Percentiles rank a stretch among this genome's conserved stretches.
Conservation (phyloP, 163 green algal genomes). For the Scenedesmus sp. region DNA sequence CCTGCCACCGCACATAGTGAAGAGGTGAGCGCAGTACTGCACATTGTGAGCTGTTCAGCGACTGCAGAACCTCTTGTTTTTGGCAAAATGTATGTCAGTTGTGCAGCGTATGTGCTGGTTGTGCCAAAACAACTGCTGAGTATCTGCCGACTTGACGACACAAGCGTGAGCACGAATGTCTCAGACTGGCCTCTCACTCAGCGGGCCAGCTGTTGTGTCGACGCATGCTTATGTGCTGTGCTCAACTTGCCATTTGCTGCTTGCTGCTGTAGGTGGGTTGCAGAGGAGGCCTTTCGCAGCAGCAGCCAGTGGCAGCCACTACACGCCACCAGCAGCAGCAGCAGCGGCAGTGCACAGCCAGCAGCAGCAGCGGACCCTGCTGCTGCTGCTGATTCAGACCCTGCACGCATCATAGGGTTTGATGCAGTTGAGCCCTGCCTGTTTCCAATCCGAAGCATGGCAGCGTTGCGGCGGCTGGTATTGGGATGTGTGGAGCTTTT, state of each 20-base stretch:
- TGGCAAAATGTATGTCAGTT: too few species aligned
- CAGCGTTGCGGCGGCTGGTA: constrained; percentile 59
- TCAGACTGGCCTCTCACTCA: too few species aligned
- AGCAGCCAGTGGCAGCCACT: constrained; percentile 65
- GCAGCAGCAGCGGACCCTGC: constrained; percentile 3
- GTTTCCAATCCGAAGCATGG: constrained; percentile 51
- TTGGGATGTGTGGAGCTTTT: constrained; percentile 68
- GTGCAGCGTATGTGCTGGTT: too few species aligned
- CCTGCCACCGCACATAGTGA: constrained; percentile 59
- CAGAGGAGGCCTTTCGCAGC: constrained; percentile 60
- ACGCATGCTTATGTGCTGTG: too few species aligned
- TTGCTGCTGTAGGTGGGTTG: constrained; percentile 61
- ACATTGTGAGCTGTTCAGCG: constrained; percentile 49
- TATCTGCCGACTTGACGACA: too few species aligned
- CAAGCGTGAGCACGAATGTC: too few species aligned
- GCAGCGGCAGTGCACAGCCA: background rate
- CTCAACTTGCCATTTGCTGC: background rate
- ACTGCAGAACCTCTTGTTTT: constrained; percentile 59
- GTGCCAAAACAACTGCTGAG: too few species aligned
- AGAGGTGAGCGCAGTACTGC: background rate
- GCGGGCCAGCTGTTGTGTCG: too few species aligned
- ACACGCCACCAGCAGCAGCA: constrained; percentile 18
- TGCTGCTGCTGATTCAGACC: constrained; percentile 36
- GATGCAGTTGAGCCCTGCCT: constrained; percentile 54
- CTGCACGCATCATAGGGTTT: constrained; percentile 51